phyloP scores from a whole-genome alignment of 1,139 yeast genomes.

The Saccharomyces pastorianus region DNA sequence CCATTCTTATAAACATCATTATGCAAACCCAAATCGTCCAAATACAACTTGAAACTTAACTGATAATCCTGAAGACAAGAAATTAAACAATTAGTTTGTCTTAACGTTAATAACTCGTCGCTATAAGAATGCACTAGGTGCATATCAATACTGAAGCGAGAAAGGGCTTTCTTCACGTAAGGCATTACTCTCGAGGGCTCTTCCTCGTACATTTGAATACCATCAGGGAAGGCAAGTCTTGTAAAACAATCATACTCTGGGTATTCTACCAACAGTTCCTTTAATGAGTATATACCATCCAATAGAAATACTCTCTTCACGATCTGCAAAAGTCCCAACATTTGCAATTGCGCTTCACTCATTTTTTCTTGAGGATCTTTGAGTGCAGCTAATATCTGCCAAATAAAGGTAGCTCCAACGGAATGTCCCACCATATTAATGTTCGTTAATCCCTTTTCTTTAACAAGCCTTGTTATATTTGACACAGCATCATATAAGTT shows the following conservation, averaged over 20 bases:
- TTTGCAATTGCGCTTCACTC: conserved; percentile 2
- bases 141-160: conserved; percentile 5
- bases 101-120: conserved; percentile 27
- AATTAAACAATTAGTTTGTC: conserved; percentile 24
- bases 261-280: conserved; percentile 36
- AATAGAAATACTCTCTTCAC: conserved; percentile 29
- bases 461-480: conserved; percentile 36
- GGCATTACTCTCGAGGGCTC: conserved; percentile 2
- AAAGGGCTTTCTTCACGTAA: background rate
- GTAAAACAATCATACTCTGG: conserved; percentile 39
- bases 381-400: conserved; percentile 38
- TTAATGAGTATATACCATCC: conserved; percentile 43
- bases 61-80: conserved; percentile 10
- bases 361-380: background rate
- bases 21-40: conserved; percentile 27
- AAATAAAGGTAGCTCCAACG: conserved; percentile 66
- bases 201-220: conserved; percentile 12
- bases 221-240: conserved; percentile 34
- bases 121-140: conserved; percentile 28
- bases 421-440: conserved; percentile 62
- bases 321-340: conserved; percentile 4
- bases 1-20: conserved; percentile 25
- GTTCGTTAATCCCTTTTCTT: conserved; percentile 27
- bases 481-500: conserved; percentile 51
- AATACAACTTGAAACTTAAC: conserved; percentile 12